Evolutionary conservation across 305 asterid species (phyloP), one percentile per base, ranked within the genome.

Genomic region (Nicotiana rustica): DNA sequence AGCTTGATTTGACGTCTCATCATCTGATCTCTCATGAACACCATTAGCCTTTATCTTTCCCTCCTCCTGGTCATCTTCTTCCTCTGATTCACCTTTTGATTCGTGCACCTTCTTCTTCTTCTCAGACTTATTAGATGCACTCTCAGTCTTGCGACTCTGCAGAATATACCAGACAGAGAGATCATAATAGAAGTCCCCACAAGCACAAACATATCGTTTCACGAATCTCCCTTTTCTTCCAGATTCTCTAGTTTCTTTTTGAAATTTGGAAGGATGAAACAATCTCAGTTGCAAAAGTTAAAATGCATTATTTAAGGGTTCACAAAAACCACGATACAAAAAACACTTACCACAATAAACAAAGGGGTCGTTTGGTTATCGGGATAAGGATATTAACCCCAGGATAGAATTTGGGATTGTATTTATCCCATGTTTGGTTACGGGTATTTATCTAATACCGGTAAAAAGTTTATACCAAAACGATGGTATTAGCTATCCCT

Each of bases 1-100:
- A 81, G 92, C 91, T 78, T 86, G 87, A 44, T 91, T 92, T 84
- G 96, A 90, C 86, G 88, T 85, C 86, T 91, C 99, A 83, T 89
- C 94, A 4, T 92, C 94, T 61, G 95, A 91, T 80, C 67, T 89
- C 70, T 91, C 94, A 0, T 83, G 89, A 59, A 78, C 78, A 77
- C 89, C 90, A 83, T 82, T 85, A 35, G 62, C 84, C 67, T 88
- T 86, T 10, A n/a, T 36, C 55, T 7, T 47, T 80, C 52, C 55
- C 55, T 67, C 15, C 67, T 82, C 81, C 77, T 91, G 90, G 12
- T 85, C 70, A 2, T 5, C 25, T 65, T 5, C 64, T 65, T 82
- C 82, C 82, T 77, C 86, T 29, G 88, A 87, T 70, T 89, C 97
- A 85, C 88, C 91, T 82, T 91, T 93, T 35, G 92, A 86, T 84